Evolutionary conservation across 768 basidiomycete species (phyloP), one percentile per base, ranked within the genome.

Genomic region (Suillus spraguei): DNA sequence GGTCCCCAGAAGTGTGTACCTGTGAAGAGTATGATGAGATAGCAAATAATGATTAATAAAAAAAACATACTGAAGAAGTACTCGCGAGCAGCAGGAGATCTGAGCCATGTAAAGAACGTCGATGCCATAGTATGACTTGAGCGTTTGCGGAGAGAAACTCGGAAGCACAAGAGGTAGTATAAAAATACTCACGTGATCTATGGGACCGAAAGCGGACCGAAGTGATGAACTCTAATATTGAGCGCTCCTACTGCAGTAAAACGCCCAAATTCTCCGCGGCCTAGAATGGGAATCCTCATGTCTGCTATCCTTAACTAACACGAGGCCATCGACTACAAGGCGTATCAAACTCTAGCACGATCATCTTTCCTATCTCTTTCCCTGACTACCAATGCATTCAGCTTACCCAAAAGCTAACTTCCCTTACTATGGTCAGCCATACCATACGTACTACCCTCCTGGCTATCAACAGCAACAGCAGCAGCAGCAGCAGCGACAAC

Each of bases 1-100:
- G 95, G 95, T 69, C 95, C 95, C 95, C 95, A 97, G 82, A 97
- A 97, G 78, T 97, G 95, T 66, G 95, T 97, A 72, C 95, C 95
- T 97, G 63, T 38, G 2, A 61, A 55, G 64, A 61, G n/a, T 14
- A 49, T 16, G 52, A 66, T 74, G n/a, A 72, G 69, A 63, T 42
- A 24, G 58, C 33, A 41, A 28, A 63, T 20, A 55, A 64, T 64
- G 10, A 38, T 63, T 63, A 11, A 39, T 6, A 6, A n/a, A 24
- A n/a, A 24, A 35, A 32, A 82, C 95, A 66, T 66, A 94, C 96
- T 97, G 80, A 97, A 92, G 81, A 98, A 97, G 78, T 98, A 98
- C 69, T 95, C 87, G 69, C 93, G 83, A 22, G 93, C 92, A 53
- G 94, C 94, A 59, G 96, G 96, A 54, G 93, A 95, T 72, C 91